Percentiles rank a stretch among this genome's conserved stretches.
Conservation (phyloP, 805 yeast genomes). For the Wickerhamiella musiphila region DNA sequence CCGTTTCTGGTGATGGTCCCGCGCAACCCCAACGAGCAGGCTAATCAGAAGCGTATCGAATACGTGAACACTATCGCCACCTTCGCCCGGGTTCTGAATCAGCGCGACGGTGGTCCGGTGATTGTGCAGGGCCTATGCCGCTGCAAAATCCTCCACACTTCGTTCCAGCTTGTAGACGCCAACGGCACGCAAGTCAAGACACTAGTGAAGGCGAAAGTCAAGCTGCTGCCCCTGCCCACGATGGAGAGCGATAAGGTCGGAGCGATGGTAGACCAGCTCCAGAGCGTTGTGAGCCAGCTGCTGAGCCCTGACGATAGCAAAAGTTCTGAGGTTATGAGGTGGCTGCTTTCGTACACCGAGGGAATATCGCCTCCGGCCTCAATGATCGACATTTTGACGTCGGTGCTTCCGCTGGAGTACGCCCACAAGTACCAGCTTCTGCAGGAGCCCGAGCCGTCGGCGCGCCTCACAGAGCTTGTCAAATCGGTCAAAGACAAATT, state of each 20-base stretch:
- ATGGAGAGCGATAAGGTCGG: background rate
- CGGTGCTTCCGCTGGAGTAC: conserved; percentile 20
- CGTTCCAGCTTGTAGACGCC: background rate
- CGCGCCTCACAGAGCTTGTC: conserved; percentile 12
- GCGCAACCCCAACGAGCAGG: conserved; percentile 1
- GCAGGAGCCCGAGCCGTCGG: conserved; percentile 14
- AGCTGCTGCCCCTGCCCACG: background rate
- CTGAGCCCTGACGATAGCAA: conserved; percentile 6
- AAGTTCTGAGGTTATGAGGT: conserved; percentile 8
- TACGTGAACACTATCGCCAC: conserved; percentile 12
- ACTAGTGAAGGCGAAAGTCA: conserved; percentile 1
- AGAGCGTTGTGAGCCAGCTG: conserved; percentile 6
- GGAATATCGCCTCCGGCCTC: conserved; percentile 15
- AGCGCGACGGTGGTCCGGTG: background rate
- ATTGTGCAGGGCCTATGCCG: conserved; percentile 11
- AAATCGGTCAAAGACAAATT: conserved; percentile 10
- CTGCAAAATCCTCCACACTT: conserved; percentile 1
- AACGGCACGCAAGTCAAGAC: conserved; percentile 1
- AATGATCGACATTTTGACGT: conserved; percentile 22
- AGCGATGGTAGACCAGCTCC: conserved; percentile 8
- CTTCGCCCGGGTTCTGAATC: conserved; percentile 10
- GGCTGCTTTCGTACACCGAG: conserved; percentile 12
- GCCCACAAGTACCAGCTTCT: conserved; percentile 18
- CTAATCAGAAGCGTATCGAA: background rate
- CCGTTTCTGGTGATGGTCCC: conserved; percentile 6